Percentiles rank a stretch among this genome's conserved stretches.
Evolutionary conservation across 2,329 filamentous ascomycete species (phyloP).

Genomic region (Verticillium dahliae): DNA sequence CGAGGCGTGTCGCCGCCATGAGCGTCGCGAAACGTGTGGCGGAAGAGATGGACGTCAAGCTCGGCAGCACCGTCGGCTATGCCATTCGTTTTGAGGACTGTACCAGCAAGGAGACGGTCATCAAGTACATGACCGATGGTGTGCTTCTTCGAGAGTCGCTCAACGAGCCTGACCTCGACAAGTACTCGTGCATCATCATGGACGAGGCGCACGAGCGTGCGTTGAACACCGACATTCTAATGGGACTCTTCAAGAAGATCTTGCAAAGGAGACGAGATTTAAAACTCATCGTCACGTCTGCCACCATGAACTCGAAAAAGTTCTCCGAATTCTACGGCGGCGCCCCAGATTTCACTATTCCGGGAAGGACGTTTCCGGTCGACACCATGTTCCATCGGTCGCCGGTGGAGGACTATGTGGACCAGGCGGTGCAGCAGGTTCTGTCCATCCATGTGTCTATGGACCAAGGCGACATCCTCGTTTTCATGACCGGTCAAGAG

Average conservation of each 20-base stretch:
- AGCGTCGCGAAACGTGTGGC: slow-evolving; percentile 97
- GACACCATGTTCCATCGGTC: slow-evolving; percentile 94
- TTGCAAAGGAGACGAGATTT: slow-evolving; percentile 81
- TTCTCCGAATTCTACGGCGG: slow-evolving; percentile 96
- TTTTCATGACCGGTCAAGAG: slow-evolving; percentile 99
- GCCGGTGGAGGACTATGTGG: slow-evolving; percentile 95
- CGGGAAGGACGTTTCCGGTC: slow-evolving; percentile 92
- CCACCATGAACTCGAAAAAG: slow-evolving; percentile 95
- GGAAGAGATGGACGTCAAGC: slow-evolving; percentile 93
- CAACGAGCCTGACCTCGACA: slow-evolving; percentile 86
- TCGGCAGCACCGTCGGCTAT: slow-evolving; percentile 87
- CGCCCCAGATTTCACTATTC: slow-evolving; percentile 93
- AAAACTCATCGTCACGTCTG: slow-evolving; percentile 95
- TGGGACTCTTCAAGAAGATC: slow-evolving; percentile 98
- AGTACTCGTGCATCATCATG: slow-evolving; percentile 99
- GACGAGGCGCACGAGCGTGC: slow-evolving; percentile 97
- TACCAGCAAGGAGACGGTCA: slow-evolving; percentile 88
- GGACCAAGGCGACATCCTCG: slow-evolving; percentile 84
- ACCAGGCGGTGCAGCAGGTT: slow-evolving; percentile 92
- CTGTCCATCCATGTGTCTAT: slow-evolving; percentile 95
- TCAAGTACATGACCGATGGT: slow-evolving; percentile 99
- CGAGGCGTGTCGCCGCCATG: slow-evolving; percentile 95
- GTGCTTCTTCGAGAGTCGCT: slow-evolving; percentile 89
- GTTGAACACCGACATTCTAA: slow-evolving; percentile 91
- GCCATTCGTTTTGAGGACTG: slow-evolving; percentile 98